phyloP scores from a whole-genome alignment of 2,329 filamentous ascomycete species.

The Diaporthe sp. region DNA sequence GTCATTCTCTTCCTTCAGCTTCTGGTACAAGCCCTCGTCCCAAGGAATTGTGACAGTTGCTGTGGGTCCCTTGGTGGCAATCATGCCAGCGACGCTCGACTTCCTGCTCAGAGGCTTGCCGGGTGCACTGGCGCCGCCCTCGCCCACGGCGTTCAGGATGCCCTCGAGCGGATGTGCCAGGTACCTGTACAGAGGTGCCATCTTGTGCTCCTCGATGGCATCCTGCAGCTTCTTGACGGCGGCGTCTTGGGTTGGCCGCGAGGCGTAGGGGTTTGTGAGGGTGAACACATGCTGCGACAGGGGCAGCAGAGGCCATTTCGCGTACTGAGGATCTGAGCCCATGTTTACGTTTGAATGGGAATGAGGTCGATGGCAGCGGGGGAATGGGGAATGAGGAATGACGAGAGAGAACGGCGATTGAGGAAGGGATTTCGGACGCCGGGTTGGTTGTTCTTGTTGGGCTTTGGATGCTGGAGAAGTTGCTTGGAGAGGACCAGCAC shows the following conservation, averaged over 20 bases:
- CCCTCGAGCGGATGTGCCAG: slow-evolving; percentile 86
- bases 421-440: not conserved
- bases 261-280: slow-evolving; percentile 83
- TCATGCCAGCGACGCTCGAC: slow-evolving; percentile 79
- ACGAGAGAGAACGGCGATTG: not conserved
- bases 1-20: slow-evolving; percentile 82
- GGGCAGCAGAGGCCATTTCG: slow-evolving; percentile 85
- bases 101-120: slow-evolving; percentile 75
- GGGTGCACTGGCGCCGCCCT: slow-evolving; percentile 65
- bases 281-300: slow-evolving; percentile 89
- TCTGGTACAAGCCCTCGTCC: slow-evolving; percentile 90
- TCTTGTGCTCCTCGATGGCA: slow-evolving; percentile 86
- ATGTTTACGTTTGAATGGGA: slow-evolving; percentile 62
- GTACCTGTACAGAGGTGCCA: slow-evolving; percentile 89
- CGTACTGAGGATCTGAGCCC: slow-evolving; percentile 87
- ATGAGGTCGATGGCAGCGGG: not conserved
- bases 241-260: slow-evolving; percentile 75
- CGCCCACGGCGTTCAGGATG: slow-evolving; percentile 82
- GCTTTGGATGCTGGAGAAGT: slow-evolving; percentile 31
- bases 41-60: slow-evolving; percentile 81
- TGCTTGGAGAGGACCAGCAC: not conserved
- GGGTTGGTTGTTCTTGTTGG: slow-evolving; percentile 8
- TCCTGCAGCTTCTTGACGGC: slow-evolving; percentile 83
- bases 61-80: slow-evolving; percentile 77
- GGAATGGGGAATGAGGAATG: not conserved